Evolutionary conservation across 164 flowering plant species (phyloP).

Genomic region (Warburgia ugandensis): DNA sequence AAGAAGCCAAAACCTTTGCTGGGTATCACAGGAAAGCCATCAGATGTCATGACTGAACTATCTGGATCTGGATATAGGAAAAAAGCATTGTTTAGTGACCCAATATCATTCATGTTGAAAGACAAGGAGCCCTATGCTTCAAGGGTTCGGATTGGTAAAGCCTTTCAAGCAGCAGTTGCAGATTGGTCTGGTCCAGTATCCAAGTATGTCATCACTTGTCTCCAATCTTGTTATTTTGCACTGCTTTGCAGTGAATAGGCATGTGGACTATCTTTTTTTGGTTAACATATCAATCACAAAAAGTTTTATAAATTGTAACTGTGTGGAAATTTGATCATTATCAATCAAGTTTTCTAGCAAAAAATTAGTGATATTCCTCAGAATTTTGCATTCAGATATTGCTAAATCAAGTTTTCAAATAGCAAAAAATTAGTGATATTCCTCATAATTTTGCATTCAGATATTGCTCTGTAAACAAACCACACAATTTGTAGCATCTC

Average conservation of each 20-base stretch:
- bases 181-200: slow-evolving; percentile 63
- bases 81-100: slow-evolving; percentile 20
- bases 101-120: slow-evolving; percentile 51
- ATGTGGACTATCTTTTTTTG: not conserved
- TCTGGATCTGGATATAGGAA: slow-evolving; percentile 22
- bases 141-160: slow-evolving; percentile 70
- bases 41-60: slow-evolving; percentile 14
- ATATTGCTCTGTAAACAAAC: too few species aligned
- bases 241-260: not conserved
- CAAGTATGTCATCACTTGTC: slow-evolving; percentile 33
- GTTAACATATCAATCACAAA: not conserved
- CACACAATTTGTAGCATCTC: too few species aligned
- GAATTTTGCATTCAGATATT: too few species aligned
- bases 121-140: slow-evolving; percentile 50
- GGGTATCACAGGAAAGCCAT: slow-evolving; percentile 20
- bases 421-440: too few species aligned
- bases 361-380: too few species aligned
- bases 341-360: too few species aligned
- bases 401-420: too few species aligned
- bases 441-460: too few species aligned
- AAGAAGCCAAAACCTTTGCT: slow-evolving; percentile 16
- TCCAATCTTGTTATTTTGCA: slow-evolving; percentile 1
- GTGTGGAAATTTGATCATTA: too few species aligned
- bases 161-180: slow-evolving; percentile 76
- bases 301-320: too few species aligned